Conservation (phyloP, 192 early-diverging fungal species). For the Podila clonocystis region DNA sequence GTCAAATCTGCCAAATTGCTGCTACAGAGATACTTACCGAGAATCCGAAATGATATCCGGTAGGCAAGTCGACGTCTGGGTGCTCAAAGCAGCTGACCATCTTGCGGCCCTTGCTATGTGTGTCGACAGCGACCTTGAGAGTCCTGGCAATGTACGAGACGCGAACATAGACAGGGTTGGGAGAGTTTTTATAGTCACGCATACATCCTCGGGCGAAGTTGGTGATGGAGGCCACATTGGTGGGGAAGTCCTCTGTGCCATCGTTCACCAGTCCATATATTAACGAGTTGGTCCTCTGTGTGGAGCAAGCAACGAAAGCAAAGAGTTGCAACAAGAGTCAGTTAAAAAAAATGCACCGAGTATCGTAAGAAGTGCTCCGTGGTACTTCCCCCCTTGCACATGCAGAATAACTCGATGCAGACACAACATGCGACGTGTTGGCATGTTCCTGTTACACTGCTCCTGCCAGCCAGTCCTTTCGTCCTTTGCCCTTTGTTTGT, state of each 20-base stretch:
- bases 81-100: constrained; percentile 67
- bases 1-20: no score
- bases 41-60: constrained; percentile 81
- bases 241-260: constrained; percentile 59
- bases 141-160: constrained; percentile 70
- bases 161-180: constrained; percentile 59
- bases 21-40: constrained; percentile 66
- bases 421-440: no score
- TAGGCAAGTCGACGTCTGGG: constrained; percentile 65
- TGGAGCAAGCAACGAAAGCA: background rate
- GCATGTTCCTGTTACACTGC: no score
- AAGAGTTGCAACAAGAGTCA: background rate
- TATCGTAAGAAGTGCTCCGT: no score
- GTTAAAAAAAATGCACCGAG: background rate
- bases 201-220: constrained; percentile 62
- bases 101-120: constrained; percentile 58
- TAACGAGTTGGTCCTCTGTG: constrained; percentile 57
- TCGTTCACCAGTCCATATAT: constrained; percentile 74
- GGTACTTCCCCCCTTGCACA: no score
- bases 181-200: constrained; percentile 74
- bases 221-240: constrained; percentile 7
- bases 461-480: no score
- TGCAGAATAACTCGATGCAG: no score
- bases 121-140: constrained; percentile 64
- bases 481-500: no score